Base-by-base conservation (phyloP, 1,284 basidiomycete species). In the Austroboletus niveus region DNA sequence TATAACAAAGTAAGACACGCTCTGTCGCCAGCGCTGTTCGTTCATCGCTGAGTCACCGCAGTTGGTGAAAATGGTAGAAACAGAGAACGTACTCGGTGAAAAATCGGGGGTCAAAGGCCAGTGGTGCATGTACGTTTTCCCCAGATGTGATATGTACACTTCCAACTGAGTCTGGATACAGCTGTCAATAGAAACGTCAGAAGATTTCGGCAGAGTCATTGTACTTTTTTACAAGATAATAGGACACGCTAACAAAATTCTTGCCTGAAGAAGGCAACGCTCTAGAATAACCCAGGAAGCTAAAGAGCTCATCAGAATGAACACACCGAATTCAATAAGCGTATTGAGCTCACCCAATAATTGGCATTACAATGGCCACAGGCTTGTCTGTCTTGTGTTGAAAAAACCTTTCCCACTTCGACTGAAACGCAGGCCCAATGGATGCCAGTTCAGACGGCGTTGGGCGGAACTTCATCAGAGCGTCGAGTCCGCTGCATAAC, bases 91-190 rank as follows among this genome's bases (percentile, higher is more conserved):
- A 45, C 48, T 41, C 4, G 14, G 36, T 45, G 8, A 40, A 17
- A n/a, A 32, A 22, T n/a, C 46, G 45, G 29, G 57, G 27, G 5
- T 56, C 51, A 40, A 64, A 62, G 20, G 60, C 60, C 11, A 47
- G 15, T 17, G 52, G 41, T 9, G 54, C 54, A 31, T 62, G 49
- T 4, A 49, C 44, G 30, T 63, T 53, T 15, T 53, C 42, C 7
- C 49, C 45, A 11, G 60, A 58, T 62, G 61, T n/a, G 6, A 36
- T 45, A 8, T 45, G 32, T 2, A 64, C 61, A 24, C 50, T 55
- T 2, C 63, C 61, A 12, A 32, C 45, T 4, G 54, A 61, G 1
- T 36, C 53, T 4, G 41, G 41, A 17, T 49, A 49, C 4, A 20
- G 14, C 7, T 10, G 12, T 17, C 8, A 12, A 27, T 15, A 34